Percentiles rank a stretch among this genome's conserved stretches.
Evolutionary conservation across 202 grass and related monocot genomes (phyloP).

Genomic region (Tripidium arundinaceum): DNA sequence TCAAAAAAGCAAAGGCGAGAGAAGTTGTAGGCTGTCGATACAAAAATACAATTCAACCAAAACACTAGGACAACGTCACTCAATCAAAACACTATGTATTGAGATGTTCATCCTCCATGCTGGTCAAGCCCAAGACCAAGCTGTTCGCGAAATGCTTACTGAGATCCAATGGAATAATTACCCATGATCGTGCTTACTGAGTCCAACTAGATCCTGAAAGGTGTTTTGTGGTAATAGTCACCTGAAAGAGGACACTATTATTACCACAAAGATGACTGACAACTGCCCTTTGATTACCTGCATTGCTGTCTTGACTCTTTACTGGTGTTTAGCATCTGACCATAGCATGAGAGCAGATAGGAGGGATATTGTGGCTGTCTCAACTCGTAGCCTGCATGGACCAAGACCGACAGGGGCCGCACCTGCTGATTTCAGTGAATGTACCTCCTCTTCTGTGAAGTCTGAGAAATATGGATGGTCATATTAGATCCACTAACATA

Average conservation of each 20-base stretch:
- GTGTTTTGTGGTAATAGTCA: not conserved
- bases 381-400: constrained; percentile 73
- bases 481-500: not conserved
- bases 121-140: not conserved
- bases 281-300: constrained; percentile 7
- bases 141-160: not conserved
- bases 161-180: not conserved
- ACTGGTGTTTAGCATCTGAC: constrained; percentile 53
- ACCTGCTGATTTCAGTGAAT: constrained; percentile 54
- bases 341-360: constrained; percentile 83
- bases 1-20: not conserved
- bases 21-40: not conserved
- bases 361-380: constrained; percentile 76
- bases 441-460: constrained; percentile 79
- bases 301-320: not conserved
- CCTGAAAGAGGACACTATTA: not conserved
- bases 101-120: not conserved
- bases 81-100: not conserved
- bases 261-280: not conserved
- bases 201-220: not conserved
- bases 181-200: not conserved
- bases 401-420: constrained; percentile 62
- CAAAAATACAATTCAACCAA: not conserved
- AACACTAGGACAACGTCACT: not conserved
- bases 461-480: constrained; percentile 41